These are phyloP conservation scores for Wickerhamomyces sp. DNA, from an alignment of 1,139 yeast genomes.

Conservation along the genomic window DNA sequence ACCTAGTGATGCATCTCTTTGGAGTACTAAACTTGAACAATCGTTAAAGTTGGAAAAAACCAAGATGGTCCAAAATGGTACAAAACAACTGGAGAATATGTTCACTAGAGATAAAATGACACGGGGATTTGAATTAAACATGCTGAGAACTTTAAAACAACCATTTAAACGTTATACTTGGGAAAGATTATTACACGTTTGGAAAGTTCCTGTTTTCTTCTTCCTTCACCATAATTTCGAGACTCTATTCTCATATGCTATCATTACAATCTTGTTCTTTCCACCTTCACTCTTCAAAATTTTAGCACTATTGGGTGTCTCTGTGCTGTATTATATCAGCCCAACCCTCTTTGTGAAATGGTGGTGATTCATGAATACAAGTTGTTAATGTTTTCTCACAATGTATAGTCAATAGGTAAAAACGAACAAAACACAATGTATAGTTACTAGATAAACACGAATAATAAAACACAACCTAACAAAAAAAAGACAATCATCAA, in stretches of 20 bases:
- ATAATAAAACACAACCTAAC: slow-evolving; percentile 4
- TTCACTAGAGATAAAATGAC: slow-evolving; percentile 68
- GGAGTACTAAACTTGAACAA: slow-evolving; percentile 59
- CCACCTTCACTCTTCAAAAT: slow-evolving; percentile 19
- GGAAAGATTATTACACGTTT: slow-evolving; percentile 17
- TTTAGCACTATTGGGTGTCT: slow-evolving; percentile 1
- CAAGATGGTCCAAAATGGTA: slow-evolving; percentile 46
- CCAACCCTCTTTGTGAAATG: slow-evolving; percentile 9
- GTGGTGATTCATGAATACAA: slow-evolving; percentile 1
- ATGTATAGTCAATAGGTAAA: no score
- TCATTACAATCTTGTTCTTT: slow-evolving; percentile 13
- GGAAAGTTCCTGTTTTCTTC: slow-evolving; percentile 19
- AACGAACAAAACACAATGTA: slow-evolving; percentile 4
- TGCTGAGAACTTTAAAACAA: slow-evolving; percentile 23
- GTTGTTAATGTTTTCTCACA: no score
- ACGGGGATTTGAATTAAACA: slow-evolving; percentile 39
- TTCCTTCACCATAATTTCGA: slow-evolving; percentile 7
- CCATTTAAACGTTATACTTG: slow-evolving; percentile 20
- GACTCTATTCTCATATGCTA: slow-evolving; percentile 9
- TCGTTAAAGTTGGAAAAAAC: slow-evolving; percentile 33
- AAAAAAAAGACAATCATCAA: neutral
- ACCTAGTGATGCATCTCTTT: slow-evolving; percentile 46
- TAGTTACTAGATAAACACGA: no score
- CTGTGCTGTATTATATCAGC: slow-evolving; percentile 3
- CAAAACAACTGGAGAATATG: slow-evolving; percentile 40